Conservation (phyloP, 2,329 filamentous ascomycete species). For the Colletotrichum sp. region DNA sequence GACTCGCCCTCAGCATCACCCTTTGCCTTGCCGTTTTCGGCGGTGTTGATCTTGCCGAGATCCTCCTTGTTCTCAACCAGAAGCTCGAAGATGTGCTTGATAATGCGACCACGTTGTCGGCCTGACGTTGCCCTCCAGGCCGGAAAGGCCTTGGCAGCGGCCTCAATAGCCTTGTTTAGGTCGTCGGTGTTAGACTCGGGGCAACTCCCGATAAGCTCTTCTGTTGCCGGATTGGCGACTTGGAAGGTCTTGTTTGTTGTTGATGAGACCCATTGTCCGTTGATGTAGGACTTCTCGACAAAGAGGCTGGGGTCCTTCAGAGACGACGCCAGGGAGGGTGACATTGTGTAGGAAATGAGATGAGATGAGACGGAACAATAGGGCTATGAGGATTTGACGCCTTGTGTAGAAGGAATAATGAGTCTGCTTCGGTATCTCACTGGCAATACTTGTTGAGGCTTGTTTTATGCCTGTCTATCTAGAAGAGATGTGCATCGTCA, state of each 20-base stretch:
- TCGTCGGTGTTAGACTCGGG: conserved; percentile 73
- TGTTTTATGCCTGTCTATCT: not conserved
- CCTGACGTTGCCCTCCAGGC: conserved; percentile 61
- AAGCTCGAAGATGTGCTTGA: conserved; percentile 67
- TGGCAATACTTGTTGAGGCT: not conserved
- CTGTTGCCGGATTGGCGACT: conserved; percentile 68
- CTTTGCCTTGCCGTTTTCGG: conserved; percentile 72
- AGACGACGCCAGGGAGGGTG: not conserved
- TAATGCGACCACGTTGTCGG: conserved; percentile 60
- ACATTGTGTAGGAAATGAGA: not conserved
- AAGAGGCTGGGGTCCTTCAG: conserved; percentile 3
- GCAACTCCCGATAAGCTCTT: conserved; percentile 69
- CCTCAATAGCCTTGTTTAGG: conserved; percentile 70
- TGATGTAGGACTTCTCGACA: conserved; percentile 1
- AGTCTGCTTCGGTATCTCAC: not conserved
- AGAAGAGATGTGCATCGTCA: not conserved
- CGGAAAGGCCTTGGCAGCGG: conserved; percentile 66
- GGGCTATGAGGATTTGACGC: not conserved
- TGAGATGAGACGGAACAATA: not conserved
- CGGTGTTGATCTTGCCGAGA: conserved; percentile 68
- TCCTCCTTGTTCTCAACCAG: conserved; percentile 69
- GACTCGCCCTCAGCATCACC: conserved; percentile 77
- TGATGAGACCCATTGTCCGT: conserved; percentile 2
- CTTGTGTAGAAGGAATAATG: not conserved
- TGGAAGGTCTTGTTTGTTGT: not conserved